These are phyloP conservation scores for Taiozyma sp. DNA, from an alignment of 1,139 yeast species.

Conservation along the genomic window DNA sequence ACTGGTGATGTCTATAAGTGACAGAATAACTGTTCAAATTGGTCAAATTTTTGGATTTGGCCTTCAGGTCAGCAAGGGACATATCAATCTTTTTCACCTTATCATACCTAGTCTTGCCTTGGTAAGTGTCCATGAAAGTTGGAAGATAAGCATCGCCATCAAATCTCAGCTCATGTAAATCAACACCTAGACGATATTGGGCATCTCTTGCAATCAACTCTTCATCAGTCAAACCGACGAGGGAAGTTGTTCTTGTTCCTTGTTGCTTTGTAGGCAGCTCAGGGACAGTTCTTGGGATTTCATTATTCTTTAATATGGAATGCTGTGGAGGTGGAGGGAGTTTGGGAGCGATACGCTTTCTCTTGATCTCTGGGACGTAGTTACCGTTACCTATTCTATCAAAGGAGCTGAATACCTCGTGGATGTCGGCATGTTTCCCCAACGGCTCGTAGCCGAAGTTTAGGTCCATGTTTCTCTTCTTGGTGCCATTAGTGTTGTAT, in stretches of 20 bases:
- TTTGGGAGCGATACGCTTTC: slow-evolving; percentile 16
- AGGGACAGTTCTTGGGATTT: neutral
- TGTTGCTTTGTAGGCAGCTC: neutral
- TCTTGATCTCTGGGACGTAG: neutral
- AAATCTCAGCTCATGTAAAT: slow-evolving; percentile 26
- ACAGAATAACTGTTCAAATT: slow-evolving; percentile 12
- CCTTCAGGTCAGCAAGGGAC: slow-evolving; percentile 10
- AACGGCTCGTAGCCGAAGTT: slow-evolving; percentile 19
- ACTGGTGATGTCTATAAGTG: slow-evolving; percentile 14
- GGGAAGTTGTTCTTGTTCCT: slow-evolving; percentile 42
- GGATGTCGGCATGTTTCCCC: slow-evolving; percentile 9
- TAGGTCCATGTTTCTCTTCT: slow-evolving; percentile 8
- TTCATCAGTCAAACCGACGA: slow-evolving; percentile 60
- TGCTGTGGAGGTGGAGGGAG: slow-evolving; percentile 32
- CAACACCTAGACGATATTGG: slow-evolving; percentile 36
- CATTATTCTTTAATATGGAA: slow-evolving; percentile 25
- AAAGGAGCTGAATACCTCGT: slow-evolving; percentile 14
- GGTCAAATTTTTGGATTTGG: slow-evolving; percentile 11
- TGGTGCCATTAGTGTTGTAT: neutral
- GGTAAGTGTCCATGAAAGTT: neutral
- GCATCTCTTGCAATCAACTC: slow-evolving; percentile 60
- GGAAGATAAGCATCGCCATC: slow-evolving; percentile 22
- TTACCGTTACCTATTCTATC: slow-evolving; percentile 4
- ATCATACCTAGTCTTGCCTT: slow-evolving; percentile 6
- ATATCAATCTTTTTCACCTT: slow-evolving; percentile 17